A percentile compares a stretch with the other conserved stretches of the same genome.
Evolutionary conservation across 306 rosid genomes (phyloP).

Genomic region (Notholithocarpus densiflorus): DNA sequence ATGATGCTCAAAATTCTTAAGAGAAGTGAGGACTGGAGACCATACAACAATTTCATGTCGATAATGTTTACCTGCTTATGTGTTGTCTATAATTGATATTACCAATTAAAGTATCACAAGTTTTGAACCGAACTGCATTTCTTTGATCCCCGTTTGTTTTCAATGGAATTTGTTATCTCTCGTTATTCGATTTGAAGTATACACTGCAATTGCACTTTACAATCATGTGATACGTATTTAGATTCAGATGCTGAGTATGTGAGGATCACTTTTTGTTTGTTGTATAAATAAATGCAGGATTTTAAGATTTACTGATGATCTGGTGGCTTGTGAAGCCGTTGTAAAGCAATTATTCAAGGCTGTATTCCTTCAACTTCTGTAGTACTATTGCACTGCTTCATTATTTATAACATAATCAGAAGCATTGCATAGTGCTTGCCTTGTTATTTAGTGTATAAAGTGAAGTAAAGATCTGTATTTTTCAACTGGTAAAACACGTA

Average conservation of each 20-base stretch:
- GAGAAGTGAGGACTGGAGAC: neutral
- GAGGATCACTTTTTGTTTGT: constrained; percentile 28
- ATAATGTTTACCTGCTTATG: neutral
- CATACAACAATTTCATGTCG: neutral
- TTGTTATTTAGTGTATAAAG: constrained; percentile 64
- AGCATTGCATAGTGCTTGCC: constrained; percentile 57
- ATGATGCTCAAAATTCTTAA: neutral
- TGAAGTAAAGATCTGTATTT: constrained; percentile 53
- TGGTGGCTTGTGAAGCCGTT: constrained; percentile 39
- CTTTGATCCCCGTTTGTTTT: neutral
- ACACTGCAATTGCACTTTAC: neutral
- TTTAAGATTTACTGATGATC: constrained; percentile 52
- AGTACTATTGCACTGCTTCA: constrained; percentile 36
- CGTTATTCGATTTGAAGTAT: neutral
- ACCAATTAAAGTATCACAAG: neutral
- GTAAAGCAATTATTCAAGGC: constrained; percentile 35
- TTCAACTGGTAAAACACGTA: constrained; percentile 46
- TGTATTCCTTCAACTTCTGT: constrained; percentile 36
- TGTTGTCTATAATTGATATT: neutral
- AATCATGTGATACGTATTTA: neutral
- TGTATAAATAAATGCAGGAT: constrained; percentile 56
- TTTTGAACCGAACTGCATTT: neutral
- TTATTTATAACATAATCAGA: constrained; percentile 39
- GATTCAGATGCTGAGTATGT: neutral
- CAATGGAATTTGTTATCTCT: neutral